Evolutionary conservation across 345 rosid species (phyloP).

Genomic region (Salix arbutifolia): DNA sequence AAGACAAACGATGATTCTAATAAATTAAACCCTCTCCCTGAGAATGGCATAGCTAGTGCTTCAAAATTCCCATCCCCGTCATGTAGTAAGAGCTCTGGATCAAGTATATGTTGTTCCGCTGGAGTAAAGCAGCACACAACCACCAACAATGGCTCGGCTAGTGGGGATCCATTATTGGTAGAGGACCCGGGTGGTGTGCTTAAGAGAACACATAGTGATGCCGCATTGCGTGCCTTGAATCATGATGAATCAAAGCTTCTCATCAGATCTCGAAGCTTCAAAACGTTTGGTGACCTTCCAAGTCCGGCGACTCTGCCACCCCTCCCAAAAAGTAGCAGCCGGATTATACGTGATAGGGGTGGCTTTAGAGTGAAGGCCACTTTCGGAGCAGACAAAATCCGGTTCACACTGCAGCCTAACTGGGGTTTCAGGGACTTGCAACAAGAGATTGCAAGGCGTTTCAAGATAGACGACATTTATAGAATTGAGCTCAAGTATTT

Average conservation of each 20-base stretch:
- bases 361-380: slow-evolving; percentile 56
- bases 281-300: slow-evolving; percentile 40
- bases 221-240: slow-evolving; percentile 39
- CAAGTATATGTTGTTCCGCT: slow-evolving; percentile 63
- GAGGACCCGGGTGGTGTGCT: slow-evolving; percentile 37
- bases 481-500: slow-evolving; percentile 27
- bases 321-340: slow-evolving; percentile 21
- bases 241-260: slow-evolving; percentile 46
- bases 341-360: slow-evolving; percentile 13
- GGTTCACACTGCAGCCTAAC: slow-evolving; percentile 25
- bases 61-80: slow-evolving; percentile 69
- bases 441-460: slow-evolving; percentile 21
- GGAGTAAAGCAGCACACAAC: slow-evolving; percentile 45
- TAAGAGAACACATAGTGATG: slow-evolving; percentile 50
- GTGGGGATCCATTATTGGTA: slow-evolving; percentile 23
- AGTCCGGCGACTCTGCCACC: slow-evolving; percentile 33
- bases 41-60: slow-evolving; percentile 36
- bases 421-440: slow-evolving; percentile 28
- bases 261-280: slow-evolving; percentile 59
- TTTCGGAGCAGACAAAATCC: slow-evolving; percentile 49
- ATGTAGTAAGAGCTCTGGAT: slow-evolving; percentile 71
- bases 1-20: slow-evolving; percentile 27
- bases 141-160: slow-evolving; percentile 19
- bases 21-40: slow-evolving; percentile 36
- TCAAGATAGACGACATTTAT: slow-evolving; percentile 14